A percentile compares a stretch with the other conserved stretches of the same genome.
phyloP scores from a whole-genome alignment of 129 eudicot species.

The Flaveria linearis region DNA sequence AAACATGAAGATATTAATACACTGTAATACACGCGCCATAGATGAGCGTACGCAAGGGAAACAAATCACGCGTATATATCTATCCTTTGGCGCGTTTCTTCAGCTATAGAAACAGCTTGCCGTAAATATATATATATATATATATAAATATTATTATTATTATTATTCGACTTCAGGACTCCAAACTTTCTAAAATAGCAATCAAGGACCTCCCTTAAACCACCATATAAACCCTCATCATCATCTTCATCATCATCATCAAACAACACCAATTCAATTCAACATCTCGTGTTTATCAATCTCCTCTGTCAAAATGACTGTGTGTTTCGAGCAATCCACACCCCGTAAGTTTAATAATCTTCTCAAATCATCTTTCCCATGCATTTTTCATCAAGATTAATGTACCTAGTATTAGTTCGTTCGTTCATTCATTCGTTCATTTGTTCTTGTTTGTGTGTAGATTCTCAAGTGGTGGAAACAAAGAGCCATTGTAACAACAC shows the following conservation, averaged over 20 bases:
- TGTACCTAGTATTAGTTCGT: neutral
- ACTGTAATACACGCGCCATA: slow-evolving; percentile 17
- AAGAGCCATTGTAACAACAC: slow-evolving; percentile 29
- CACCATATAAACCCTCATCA: slow-evolving; percentile 43
- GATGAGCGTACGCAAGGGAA: neutral
- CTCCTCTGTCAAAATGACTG: slow-evolving; percentile 48
- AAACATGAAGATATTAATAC: no score
- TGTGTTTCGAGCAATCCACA: slow-evolving; percentile 54
- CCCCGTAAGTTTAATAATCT: slow-evolving; percentile 38
- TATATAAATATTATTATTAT: neutral
- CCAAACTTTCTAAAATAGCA: slow-evolving; percentile 38
- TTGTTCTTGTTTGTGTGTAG: slow-evolving; percentile 13
- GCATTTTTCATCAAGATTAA: neutral
- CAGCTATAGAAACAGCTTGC: slow-evolving; percentile 2
- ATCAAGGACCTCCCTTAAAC: slow-evolving; percentile 43
- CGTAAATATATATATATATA: no score
- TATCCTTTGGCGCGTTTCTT: slow-evolving; percentile 11
- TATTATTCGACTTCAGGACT: slow-evolving; percentile 45
- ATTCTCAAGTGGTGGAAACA: slow-evolving; percentile 45
- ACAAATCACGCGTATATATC: slow-evolving; percentile 8
- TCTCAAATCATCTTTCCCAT: neutral
- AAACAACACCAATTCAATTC: slow-evolving; percentile 13
- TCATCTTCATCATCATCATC: slow-evolving; percentile 20
- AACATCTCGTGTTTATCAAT: neutral
- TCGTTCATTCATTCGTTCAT: neutral